Conservation (phyloP, 129 eudicot species). For the Flaveria sonorensis region DNA sequence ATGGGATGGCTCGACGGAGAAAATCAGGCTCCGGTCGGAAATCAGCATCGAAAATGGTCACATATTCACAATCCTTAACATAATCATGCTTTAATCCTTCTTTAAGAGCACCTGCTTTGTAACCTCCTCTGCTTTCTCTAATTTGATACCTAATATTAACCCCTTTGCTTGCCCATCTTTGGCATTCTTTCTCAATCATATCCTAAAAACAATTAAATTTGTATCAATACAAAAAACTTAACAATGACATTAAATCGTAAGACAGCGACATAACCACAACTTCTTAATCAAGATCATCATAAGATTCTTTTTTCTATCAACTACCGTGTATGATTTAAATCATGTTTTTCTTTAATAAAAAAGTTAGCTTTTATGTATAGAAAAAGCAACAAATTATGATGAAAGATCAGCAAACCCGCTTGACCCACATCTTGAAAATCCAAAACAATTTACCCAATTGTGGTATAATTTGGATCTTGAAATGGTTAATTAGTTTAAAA, state of each 20-base stretch:
- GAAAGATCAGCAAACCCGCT: too few species aligned
- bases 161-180: conserved; percentile 25
- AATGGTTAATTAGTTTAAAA: too few species aligned
- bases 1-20: conserved; percentile 8
- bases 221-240: neutral
- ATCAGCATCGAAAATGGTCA: conserved; percentile 18
- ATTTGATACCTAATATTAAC: conserved; percentile 17
- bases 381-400: too few species aligned
- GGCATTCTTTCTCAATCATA: conserved; percentile 16
- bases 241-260: neutral
- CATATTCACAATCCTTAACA: conserved; percentile 5
- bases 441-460: too few species aligned
- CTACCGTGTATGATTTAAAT: too few species aligned
- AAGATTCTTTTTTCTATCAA: too few species aligned
- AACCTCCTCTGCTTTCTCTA: conserved; percentile 4
- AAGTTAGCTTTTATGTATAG: too few species aligned
- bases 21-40: conserved; percentile 17
- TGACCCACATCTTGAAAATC: too few species aligned
- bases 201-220: neutral
- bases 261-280: too few species aligned
- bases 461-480: neutral
- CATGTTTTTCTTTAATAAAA: too few species aligned
- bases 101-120: conserved; percentile 19
- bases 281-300: too few species aligned
- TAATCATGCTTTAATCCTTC: conserved; percentile 21